Evolutionary conservation across 2,329 filamentous ascomycete species (phyloP), one percentile per base, ranked within the genome.

Genomic region (Lachnellula subtilissima): DNA sequence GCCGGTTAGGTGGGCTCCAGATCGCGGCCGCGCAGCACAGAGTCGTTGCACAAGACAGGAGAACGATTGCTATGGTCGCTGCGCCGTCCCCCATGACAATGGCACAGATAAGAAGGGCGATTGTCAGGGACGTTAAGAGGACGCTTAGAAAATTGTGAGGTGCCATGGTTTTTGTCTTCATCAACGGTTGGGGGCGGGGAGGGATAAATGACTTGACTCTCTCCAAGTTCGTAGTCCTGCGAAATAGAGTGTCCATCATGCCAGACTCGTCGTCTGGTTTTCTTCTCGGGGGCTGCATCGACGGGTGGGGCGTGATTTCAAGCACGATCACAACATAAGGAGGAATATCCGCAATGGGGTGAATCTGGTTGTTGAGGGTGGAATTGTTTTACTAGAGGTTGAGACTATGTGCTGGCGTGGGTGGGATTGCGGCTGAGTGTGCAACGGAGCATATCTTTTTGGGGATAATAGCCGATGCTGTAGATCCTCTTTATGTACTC

Each of bases 81-180:
- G 42, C 15, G 19, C 42, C 42, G 19, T 45, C 42, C 4, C 19
- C 42, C 4, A 45, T 45, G n/a, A 45, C 15, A 45, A 45, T 45
- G 19, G 42, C 15, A 7, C 42, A 45, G 11, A 45, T 45, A 45
- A 45, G 42, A 19, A 45, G 42, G 11, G n/a, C 42, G 11, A 45
- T 23, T 23, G 42, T 45, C 15, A 45, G 5, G 19, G 23, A 22
- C 5, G 42, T 45, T 4, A 5, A 17, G 42, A 22, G 36, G 17
- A 52, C 37, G 23, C 50, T 25, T 15, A 52, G 17, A 43, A 52
- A 35, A 19, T 43, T 52, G 17, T 52, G 37, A 43, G 50, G 50
- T 15, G 37, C 28, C 19, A 52, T 52, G 17, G 36, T 4, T 19
- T 43, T 52, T 15, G 50, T 37, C 23, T 35, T 42, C 50, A 52